Evolutionary conservation across 805 yeast species (phyloP).

Genomic region (Debaryomyces hansenii): DNA sequence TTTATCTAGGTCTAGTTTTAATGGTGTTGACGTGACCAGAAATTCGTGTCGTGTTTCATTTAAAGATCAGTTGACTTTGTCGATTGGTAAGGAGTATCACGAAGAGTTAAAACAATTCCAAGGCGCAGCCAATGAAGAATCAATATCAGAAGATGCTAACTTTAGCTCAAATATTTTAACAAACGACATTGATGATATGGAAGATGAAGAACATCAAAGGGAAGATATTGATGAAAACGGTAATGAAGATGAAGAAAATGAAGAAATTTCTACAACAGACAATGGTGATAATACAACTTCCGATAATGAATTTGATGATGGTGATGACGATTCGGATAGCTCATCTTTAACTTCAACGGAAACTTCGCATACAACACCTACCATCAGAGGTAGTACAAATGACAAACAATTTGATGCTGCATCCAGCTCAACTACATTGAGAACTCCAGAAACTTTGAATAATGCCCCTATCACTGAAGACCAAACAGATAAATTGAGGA

Average conservation of each 20-base stretch:
- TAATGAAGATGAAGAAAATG: slow-evolving; percentile 27
- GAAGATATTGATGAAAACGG: slow-evolving; percentile 40
- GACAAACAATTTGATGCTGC: slow-evolving; percentile 4
- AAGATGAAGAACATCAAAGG: slow-evolving; percentile 33
- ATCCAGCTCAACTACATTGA: slow-evolving; percentile 8
- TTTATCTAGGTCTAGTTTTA: slow-evolving; percentile 77
- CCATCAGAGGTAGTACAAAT: neutral
- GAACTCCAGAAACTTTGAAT: slow-evolving; percentile 27
- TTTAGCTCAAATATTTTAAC: slow-evolving; percentile 24
- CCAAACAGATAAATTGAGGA: slow-evolving; percentile 34
- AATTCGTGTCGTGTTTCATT: slow-evolving; percentile 73
- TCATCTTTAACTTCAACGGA: slow-evolving; percentile 17
- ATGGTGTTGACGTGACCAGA: slow-evolving; percentile 65
- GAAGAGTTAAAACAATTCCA: slow-evolving; percentile 38
- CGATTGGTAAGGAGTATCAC: slow-evolving; percentile 45
- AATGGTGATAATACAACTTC: slow-evolving; percentile 2
- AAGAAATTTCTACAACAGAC: slow-evolving; percentile 12
- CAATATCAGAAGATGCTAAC: slow-evolving; percentile 9
- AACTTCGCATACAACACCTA: slow-evolving; percentile 8
- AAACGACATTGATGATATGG: slow-evolving; percentile 30
- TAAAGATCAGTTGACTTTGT: slow-evolving; percentile 52
- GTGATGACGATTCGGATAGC: slow-evolving; percentile 20
- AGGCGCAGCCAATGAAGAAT: slow-evolving; percentile 18
- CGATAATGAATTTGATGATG: slow-evolving; percentile 10
- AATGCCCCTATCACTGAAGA: slow-evolving; percentile 39